phyloP scores from a whole-genome alignment of 2,329 filamentous ascomycete species.

The Phaeosphaeriaceae sp. region DNA sequence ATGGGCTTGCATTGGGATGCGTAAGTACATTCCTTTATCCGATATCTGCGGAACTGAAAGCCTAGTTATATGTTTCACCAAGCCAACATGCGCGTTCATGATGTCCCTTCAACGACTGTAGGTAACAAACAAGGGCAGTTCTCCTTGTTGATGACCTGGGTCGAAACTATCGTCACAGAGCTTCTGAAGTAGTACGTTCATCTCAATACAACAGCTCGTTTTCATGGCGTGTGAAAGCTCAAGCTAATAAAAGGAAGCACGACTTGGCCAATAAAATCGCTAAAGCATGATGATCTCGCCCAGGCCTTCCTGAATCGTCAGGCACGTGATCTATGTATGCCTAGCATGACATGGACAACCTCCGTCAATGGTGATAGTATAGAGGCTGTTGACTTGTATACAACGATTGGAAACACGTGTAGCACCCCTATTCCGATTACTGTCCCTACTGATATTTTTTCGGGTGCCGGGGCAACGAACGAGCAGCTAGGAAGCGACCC shows the following conservation, averaged over 20 bases:
- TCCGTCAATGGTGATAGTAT: constrained; percentile 54
- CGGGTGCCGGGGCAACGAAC: constrained; percentile 52
- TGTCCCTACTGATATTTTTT: constrained; percentile 54
- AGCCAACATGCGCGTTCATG: constrained; percentile 62
- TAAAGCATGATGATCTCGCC: constrained; percentile 64
- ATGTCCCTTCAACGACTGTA: constrained; percentile 55
- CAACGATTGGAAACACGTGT: constrained; percentile 58
- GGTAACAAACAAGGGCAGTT: constrained; percentile 56
- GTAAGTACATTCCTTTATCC: constrained; percentile 16
- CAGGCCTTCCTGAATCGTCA: constrained; percentile 60
- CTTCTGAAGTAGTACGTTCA: constrained; percentile 55
- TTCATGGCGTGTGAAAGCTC: not conserved
- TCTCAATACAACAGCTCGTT: too few relatives aligned
- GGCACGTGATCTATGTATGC: constrained; percentile 60
- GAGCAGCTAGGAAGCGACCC: constrained; percentile 62
- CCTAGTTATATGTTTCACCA: constrained; percentile 68
- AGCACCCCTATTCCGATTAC: constrained; percentile 61
- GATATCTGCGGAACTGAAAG: not conserved
- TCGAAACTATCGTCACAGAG: constrained; percentile 61
- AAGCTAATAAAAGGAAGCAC: constrained; percentile 28
- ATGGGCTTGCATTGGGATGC: constrained; percentile 62
- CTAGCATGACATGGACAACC: constrained; percentile 56
- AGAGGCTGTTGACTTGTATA: constrained; percentile 56
- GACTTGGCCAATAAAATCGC: constrained; percentile 60
- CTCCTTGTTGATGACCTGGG: constrained; percentile 64